These are phyloP conservation scores for Quercus aquifolioides DNA, from an alignment of 306 rosid genomes.

Conservation along the genomic window DNA sequence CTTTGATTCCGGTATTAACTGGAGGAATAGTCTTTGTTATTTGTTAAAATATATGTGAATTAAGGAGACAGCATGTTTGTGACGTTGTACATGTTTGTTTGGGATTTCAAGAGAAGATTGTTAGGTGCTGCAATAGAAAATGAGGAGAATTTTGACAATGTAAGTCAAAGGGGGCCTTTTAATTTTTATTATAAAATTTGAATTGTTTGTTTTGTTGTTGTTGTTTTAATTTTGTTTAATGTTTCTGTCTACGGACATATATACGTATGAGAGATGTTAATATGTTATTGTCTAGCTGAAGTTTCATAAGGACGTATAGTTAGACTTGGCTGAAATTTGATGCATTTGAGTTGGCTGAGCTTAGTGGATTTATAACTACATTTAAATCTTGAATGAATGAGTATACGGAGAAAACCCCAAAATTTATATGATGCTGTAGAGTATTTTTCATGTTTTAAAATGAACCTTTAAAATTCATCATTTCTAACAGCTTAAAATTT, in stretches of 20 bases:
- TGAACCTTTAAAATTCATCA: not conserved
- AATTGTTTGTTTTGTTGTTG: not conserved
- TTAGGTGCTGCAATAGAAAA: constrained; percentile 1
- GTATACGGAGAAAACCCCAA: not conserved
- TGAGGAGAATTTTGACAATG: not conserved
- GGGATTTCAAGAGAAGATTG: constrained; percentile 2
- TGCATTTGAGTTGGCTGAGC: not conserved
- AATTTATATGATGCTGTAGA: not conserved
- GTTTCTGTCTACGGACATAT: not conserved
- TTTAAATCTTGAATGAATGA: not conserved
- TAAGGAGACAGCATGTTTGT: not conserved
- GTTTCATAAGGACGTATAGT: not conserved
- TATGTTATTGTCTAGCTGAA: not conserved
- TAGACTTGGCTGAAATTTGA: not conserved
- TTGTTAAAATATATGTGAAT: not conserved
- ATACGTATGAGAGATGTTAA: not conserved
- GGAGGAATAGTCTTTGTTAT: not conserved
- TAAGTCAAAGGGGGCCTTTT: not conserved
- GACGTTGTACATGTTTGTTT: not conserved
- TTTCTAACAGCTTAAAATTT: no score
- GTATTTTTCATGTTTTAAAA: not conserved
- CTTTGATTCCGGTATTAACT: constrained; percentile 7
- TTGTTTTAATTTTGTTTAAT: not conserved
- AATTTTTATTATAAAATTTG: not conserved
- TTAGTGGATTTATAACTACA: not conserved